Evolutionary conservation across 2,329 filamentous ascomycete species (phyloP).

Genomic region (Tolypocladium capitatum): DNA sequence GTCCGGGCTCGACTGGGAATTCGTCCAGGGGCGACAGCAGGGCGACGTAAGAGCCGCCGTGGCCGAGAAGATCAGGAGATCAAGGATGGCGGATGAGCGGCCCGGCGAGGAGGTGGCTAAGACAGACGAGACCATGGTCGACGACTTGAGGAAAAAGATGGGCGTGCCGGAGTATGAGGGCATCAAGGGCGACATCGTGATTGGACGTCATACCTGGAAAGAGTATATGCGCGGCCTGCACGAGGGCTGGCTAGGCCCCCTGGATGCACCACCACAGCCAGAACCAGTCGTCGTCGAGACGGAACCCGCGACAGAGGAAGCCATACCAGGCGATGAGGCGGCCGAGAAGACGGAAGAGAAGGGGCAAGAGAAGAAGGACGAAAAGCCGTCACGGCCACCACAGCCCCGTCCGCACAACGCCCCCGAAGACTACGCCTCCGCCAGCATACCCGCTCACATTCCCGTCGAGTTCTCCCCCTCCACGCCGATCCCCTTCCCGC

Average conservation of each 20-base stretch:
- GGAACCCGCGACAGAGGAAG: conserved; percentile 7
- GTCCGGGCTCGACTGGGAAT: conserved; percentile 89
- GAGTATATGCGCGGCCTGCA: conserved; percentile 89
- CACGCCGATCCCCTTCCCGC: conserved; percentile 63
- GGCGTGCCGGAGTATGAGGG: conserved; percentile 62
- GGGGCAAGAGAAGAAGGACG: conserved; percentile 25
- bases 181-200: conserved; percentile 68
- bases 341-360: conserved; percentile 17
- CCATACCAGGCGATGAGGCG: conserved; percentile 8
- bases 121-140: conserved; percentile 41
- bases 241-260: conserved; percentile 88
- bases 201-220: conserved; percentile 92
- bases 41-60: conserved; percentile 83
- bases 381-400: conserved; percentile 42
- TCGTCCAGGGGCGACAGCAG: conserved; percentile 80
- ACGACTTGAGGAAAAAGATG: conserved; percentile 49
- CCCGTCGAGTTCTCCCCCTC: conserved; percentile 64
- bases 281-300: conserved; percentile 12
- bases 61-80: conserved; percentile 72
- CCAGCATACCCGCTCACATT: conserved; percentile 48
- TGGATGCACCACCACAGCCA: conserved; percentile 43
- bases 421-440: conserved; percentile 55
- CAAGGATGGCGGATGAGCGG: conserved; percentile 44
- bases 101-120: conserved; percentile 34
- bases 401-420: conserved; percentile 64